Evolutionary conservation across 371 early-diverging fungal species (phyloP).

Genomic region (Cokeromyces recurvatus): DNA sequence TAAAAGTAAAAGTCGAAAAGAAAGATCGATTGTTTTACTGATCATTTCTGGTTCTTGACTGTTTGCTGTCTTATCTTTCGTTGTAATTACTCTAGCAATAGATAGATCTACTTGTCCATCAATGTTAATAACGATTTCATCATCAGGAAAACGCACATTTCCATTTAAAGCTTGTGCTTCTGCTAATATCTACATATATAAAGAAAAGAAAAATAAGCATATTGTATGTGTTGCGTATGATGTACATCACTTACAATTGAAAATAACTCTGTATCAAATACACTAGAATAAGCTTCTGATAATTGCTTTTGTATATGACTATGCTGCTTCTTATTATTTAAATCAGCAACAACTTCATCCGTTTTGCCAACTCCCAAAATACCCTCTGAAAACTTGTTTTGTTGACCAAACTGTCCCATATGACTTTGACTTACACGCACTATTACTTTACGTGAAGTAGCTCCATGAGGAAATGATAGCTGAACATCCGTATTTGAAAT

Average conservation of each 20-base stretch:
- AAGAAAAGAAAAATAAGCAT: background rate
- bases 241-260: constrained; percentile 30
- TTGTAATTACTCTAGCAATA: constrained; percentile 13
- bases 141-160: constrained; percentile 47
- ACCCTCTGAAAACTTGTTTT: constrained; percentile 11
- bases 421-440: constrained; percentile 20
- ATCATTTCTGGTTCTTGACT: constrained; percentile 16
- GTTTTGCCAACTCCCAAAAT: constrained; percentile 19
- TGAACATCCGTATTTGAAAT: constrained; percentile 1
- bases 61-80: background rate
- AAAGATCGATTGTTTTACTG: constrained; percentile 25
- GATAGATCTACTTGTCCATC: constrained; percentile 54
- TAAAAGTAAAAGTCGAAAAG: constrained; percentile 31
- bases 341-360: no score
- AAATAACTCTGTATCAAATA: constrained; percentile 58
- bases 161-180: constrained; percentile 50
- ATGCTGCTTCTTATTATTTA: no score
- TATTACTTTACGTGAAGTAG: constrained; percentile 9
- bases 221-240: background rate
- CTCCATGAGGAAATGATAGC: constrained; percentile 17
- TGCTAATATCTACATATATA: constrained; percentile 40
- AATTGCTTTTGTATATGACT: constrained; percentile 39
- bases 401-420: constrained; percentile 10
- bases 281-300: constrained; percentile 43
- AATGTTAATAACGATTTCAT: constrained; percentile 48